Evolutionary conservation across 2,329 filamentous ascomycete genomes (phyloP).

Genomic region (Polychaeton citri): DNA sequence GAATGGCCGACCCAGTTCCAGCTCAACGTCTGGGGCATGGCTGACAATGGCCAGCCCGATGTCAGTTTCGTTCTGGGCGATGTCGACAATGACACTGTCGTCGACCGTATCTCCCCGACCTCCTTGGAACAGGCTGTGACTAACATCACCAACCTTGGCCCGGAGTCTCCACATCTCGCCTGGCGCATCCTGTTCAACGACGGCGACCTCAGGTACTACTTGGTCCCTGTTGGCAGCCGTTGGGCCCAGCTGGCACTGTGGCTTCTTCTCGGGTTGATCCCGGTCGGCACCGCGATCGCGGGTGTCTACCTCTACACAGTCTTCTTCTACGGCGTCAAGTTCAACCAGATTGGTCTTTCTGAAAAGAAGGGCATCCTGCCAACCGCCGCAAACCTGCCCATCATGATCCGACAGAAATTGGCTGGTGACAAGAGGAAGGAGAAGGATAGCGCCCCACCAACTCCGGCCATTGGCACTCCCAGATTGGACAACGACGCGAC

Average conservation of each 20-base stretch:
- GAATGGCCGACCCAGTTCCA: slow-evolving; percentile 52
- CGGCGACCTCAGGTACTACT: slow-evolving; percentile 36
- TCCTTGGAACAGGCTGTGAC: slow-evolving; percentile 42
- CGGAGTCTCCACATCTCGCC: slow-evolving; percentile 40
- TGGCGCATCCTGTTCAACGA: slow-evolving; percentile 46
- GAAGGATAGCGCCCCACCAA: slow-evolving; percentile 9
- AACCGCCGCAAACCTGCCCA: slow-evolving; percentile 2
- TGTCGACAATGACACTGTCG: slow-evolving; percentile 44
- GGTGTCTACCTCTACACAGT: slow-evolving; percentile 46
- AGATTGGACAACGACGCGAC: slow-evolving; percentile 7
- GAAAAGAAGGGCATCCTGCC: slow-evolving; percentile 31
- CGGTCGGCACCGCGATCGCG: slow-evolving; percentile 35
- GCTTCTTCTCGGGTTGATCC: slow-evolving; percentile 41
- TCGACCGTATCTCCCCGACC: slow-evolving; percentile 49
- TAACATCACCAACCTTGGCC: slow-evolving; percentile 43
- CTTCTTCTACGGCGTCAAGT: slow-evolving; percentile 50
- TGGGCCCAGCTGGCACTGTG: slow-evolving; percentile 42
- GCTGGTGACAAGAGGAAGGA: slow-evolving; percentile 11
- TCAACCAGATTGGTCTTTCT: slow-evolving; percentile 44
- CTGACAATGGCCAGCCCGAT: slow-evolving; percentile 49
- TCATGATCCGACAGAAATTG: slow-evolving; percentile 4
- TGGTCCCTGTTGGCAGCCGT: slow-evolving; percentile 41
- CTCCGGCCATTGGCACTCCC: slow-evolving; percentile 3
- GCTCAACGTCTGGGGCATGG: slow-evolving; percentile 55
- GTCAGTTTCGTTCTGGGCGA: slow-evolving; percentile 47